Evolutionary conservation across 176 grass and related monocot species (phyloP), one percentile per base, ranked within the genome.

Genomic region (Luzula sylvatica): DNA sequence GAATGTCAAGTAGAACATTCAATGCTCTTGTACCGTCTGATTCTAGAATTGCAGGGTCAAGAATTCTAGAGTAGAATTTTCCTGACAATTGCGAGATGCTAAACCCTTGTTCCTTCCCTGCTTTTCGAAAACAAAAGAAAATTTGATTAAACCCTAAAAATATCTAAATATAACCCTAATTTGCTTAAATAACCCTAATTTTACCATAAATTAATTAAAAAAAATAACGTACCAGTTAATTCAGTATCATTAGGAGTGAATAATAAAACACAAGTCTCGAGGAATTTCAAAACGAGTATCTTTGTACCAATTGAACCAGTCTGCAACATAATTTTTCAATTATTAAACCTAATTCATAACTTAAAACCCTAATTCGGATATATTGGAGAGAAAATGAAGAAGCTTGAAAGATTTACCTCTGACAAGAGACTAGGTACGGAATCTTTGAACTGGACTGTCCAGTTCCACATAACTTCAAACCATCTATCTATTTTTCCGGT

Each of bases 361-460:
- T n/a, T n/a, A n/a, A 63, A 65, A 24, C 12, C 4, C 43, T 70
- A 72, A 9, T 61, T 32, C 3, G 74, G 29, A 60, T n/a, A n/a
- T n/a, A n/a, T n/a, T n/a, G n/a, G n/a, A n/a, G n/a, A n/a, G n/a
- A n/a, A n/a, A n/a, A n/a, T n/a, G n/a, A n/a, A n/a, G n/a, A n/a
- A n/a, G n/a, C n/a, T 7, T 35, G 9, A 35, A 7, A 35, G 9
- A 61, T 53, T 51, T 78, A 78, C 90, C 90, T 88, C 83, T 61
- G 42, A 50, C 22, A 86, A 46, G 40, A 95, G 57, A 72, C 55
- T 63, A 63, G 53, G 19, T 21, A 92, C 62, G 63, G 61, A 58
- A 63, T 87, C 93, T 79, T 99, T 95, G 45, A 95, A 86, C 48
- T 82, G 76, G 32, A 88, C 57, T 76, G 85, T 85, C 80, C 80